phyloP scores from a whole-genome alignment of 2,329 filamentous ascomycete species.

The Diaporthe sp. region DNA sequence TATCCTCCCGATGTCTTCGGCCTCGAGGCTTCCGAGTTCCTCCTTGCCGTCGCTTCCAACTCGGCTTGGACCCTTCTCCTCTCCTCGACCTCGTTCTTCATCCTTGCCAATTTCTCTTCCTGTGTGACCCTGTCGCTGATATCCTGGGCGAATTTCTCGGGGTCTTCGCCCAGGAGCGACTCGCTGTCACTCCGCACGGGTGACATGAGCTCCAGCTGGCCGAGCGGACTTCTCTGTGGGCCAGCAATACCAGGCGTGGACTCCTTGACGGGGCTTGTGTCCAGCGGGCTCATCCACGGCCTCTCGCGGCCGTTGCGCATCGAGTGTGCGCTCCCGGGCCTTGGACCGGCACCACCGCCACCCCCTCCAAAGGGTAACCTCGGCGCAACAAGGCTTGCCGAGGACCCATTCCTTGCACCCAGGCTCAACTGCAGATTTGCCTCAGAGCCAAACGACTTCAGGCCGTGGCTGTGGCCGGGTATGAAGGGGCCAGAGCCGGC shows the following conservation, averaged over 20 bases:
- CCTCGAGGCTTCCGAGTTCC: constrained; percentile 14
- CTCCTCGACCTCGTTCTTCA: constrained; percentile 31
- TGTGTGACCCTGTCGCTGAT: constrained; percentile 44
- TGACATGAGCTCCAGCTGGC: constrained; percentile 55
- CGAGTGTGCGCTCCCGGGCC: constrained; percentile 52
- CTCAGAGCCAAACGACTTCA: constrained; percentile 56
- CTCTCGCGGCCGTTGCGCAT: constrained; percentile 53
- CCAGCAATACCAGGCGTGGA: constrained; percentile 45
- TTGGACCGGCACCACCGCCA: constrained; percentile 41
- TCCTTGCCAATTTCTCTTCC: constrained; percentile 44
- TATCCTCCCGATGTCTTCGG: constrained; percentile 39
- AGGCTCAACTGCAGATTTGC: constrained; percentile 55
- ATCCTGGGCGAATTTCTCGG: constrained; percentile 46
- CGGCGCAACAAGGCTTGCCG: constrained; percentile 50
- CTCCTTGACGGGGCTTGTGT: constrained; percentile 57
- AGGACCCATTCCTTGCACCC: constrained; percentile 53
- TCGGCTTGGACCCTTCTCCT: constrained; percentile 27
- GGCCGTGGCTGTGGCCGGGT: constrained; percentile 41
- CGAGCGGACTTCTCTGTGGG: constrained; percentile 55
- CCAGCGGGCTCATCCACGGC: constrained; percentile 62
- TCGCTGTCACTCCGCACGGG: constrained; percentile 43
- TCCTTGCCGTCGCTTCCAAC: constrained; percentile 29
- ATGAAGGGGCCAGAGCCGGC: constrained; percentile 17
- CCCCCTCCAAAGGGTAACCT: constrained; percentile 28
- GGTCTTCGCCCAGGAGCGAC: constrained; percentile 50